Conservation (phyloP, 371 early-diverging fungal genomes). For the Saksenaea vasiformis region DNA sequence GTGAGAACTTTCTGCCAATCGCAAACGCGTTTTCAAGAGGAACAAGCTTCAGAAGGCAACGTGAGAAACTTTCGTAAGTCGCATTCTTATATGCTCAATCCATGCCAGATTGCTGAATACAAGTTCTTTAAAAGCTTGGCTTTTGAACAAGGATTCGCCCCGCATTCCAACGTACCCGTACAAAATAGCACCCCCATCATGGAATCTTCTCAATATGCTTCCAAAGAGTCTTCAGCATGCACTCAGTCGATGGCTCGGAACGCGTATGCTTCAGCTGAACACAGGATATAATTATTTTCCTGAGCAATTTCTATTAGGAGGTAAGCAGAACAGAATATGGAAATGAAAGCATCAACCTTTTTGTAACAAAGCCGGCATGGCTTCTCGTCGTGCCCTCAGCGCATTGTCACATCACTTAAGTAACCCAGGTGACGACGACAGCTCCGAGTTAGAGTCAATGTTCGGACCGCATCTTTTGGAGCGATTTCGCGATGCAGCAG, state of each 20-base stretch:
- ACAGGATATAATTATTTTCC: constrained; percentile 57
- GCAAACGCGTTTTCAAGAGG: not conserved
- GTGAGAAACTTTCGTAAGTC: constrained; percentile 14
- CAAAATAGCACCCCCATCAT: constrained; percentile 38
- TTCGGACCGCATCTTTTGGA: constrained; percentile 49
- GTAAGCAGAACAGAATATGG: constrained; percentile 23
- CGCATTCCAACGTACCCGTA: constrained; percentile 59
- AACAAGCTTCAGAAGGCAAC: not conserved
- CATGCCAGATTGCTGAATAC: not conserved
- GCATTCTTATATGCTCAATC: not conserved
- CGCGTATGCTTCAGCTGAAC: constrained; percentile 52
- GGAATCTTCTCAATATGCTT: constrained; percentile 44
- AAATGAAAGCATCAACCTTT: not conserved
- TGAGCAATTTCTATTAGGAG: constrained; percentile 62
- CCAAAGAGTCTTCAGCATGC: constrained; percentile 50
- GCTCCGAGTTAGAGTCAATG: constrained; percentile 31
- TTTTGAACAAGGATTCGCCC: constrained; percentile 37
- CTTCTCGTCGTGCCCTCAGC: constrained; percentile 44
- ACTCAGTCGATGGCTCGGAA: constrained; percentile 48
- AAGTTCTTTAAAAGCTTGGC: constrained; percentile 47
- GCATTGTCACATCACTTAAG: constrained; percentile 38
- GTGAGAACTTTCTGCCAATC: not conserved
- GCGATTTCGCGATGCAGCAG: constrained; percentile 28
- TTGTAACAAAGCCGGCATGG: constrained; percentile 41
- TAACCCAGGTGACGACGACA: constrained; percentile 15